Evolutionary conservation across 495 filamentous ascomycete genomes (phyloP), one percentile per base, ranked within the genome.

Genomic region (Bryoglossum gracile): DNA sequence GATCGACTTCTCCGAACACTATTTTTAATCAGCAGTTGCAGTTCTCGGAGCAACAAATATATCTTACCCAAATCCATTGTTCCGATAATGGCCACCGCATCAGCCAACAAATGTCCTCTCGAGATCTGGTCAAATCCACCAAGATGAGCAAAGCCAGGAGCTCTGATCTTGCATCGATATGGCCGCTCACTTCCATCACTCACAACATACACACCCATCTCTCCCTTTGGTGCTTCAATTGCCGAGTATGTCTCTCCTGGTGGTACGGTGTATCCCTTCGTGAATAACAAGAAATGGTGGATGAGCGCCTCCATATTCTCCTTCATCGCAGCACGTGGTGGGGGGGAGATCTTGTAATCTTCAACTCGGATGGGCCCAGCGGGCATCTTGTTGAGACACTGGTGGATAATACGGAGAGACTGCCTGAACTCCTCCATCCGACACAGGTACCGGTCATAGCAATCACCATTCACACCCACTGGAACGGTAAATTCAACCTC

Each of bases 381-480:
- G 14, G 94, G 91, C 88, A 99, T 99, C 77, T 96, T 86, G 76
- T 99, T 97, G 50, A 99, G 69, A 67, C 94, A 97, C 72, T 99
- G 92, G 73, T 94, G 83, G 64, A 99, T 95, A 70, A 99, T 97
- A 57, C 92, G 83, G 46, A 99, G 85, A 17, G 84, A 90, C 66
- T 99, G 94, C 47, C 92, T 78, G 82, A 99, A 97, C 69, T 99
- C 92, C 68, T 99, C 94, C 92, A 99, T 99, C 60, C 92, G 87
- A 79, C 90, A 96, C 37, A 99, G 78, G 58, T 99, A 99, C 60
- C 92, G 83, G 69, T 99, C 92, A 69, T 99, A 99, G 76, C 92
- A 99, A 73, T 99, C 92, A 50, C 92, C 92, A 63, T 96, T 94
- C 55, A 91, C 75, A 51, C 92, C 92, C 21, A 97, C 94, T 22